These are phyloP conservation scores for Paragyromitra xinjiangensis DNA, from an alignment of 495 filamentous ascomycete genomes.

Conservation along the genomic window DNA sequence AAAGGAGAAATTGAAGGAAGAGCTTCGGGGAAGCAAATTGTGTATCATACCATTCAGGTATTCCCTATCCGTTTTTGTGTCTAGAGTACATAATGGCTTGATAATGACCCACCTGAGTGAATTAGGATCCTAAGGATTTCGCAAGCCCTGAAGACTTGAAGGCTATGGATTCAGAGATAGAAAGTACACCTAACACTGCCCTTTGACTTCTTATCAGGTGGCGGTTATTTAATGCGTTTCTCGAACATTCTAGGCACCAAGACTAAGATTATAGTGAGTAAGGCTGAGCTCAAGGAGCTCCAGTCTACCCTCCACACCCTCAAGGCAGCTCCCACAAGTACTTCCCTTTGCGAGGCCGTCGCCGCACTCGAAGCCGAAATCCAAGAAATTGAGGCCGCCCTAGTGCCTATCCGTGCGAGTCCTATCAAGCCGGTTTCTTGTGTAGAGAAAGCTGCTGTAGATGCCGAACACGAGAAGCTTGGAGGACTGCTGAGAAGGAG, in stretches of 20 bases:
- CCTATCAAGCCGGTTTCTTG: constrained; percentile 39
- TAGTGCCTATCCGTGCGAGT: constrained; percentile 41
- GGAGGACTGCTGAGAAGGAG: constrained; percentile 40
- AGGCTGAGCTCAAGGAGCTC: constrained; percentile 51
- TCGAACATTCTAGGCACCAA: constrained; percentile 38
- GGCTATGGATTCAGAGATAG: constrained; percentile 50
- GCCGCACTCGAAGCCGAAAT: constrained; percentile 47
- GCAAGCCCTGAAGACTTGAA: constrained; percentile 55
- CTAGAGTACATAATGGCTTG: neutral
- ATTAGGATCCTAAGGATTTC: constrained; percentile 53
- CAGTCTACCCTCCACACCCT: constrained; percentile 52
- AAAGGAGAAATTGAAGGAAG: constrained; percentile 55
- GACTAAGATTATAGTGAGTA: constrained; percentile 42
- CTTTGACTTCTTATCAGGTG: neutral
- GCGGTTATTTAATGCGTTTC: constrained; percentile 26
- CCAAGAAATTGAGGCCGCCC: constrained; percentile 25
- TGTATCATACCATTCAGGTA: constrained; percentile 57
- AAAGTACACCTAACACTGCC: constrained; percentile 31
- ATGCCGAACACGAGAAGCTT: constrained; percentile 40
- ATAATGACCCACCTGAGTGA: constrained; percentile 7
- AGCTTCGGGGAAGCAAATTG: constrained; percentile 56
- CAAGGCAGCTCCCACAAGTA: constrained; percentile 49
- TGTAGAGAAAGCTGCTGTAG: constrained; percentile 47
- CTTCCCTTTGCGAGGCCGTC: constrained; percentile 48
- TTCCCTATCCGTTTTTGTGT: neutral